Percentiles rank a stretch among this genome's conserved stretches.
Evolutionary conservation across 192 early-diverging fungal species (phyloP).

Genomic region (Phycomyces nitens): DNA sequence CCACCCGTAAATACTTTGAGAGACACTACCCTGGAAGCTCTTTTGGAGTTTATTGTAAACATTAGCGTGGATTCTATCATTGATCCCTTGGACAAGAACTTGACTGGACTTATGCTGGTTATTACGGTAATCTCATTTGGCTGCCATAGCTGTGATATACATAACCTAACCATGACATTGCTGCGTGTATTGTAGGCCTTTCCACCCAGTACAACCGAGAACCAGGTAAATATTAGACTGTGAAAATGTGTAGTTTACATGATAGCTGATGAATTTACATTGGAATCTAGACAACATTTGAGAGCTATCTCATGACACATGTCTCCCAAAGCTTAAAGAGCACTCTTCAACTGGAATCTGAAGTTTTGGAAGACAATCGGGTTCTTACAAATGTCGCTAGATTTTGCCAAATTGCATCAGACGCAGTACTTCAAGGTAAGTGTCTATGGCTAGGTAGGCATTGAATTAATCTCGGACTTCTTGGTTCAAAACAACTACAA

Average conservation of each 20-base stretch:
- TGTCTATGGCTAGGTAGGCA: no score
- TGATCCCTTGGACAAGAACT: conserved; percentile 39
- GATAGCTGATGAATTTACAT: no score
- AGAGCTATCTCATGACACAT: conserved; percentile 43
- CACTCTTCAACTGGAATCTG: conserved; percentile 38
- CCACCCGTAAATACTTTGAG: conserved; percentile 3
- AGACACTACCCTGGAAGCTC: conserved; percentile 35
- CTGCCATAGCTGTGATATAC: background rate
- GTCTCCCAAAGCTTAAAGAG: conserved; percentile 39
- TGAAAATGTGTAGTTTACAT: no score
- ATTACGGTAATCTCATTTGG: conserved; percentile 35
- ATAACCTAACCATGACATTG: no score
- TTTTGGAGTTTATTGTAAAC: conserved; percentile 53
- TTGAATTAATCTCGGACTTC: no score
- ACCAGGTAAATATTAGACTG: conserved; percentile 25
- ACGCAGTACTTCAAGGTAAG: conserved; percentile 49
- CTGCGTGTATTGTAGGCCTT: no score
- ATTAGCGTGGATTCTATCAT: conserved; percentile 54
- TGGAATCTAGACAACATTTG: conserved; percentile 41
- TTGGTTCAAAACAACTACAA: conserved; percentile 8
- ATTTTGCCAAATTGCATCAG: conserved; percentile 40
- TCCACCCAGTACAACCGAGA: conserved; percentile 31
- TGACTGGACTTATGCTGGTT: conserved; percentile 42
- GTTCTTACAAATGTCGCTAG: conserved; percentile 43
- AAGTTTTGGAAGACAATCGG: conserved; percentile 34